phyloP scores from a whole-genome alignment of 2,329 filamentous ascomycete genomes.

The Sclerotinia spermophila region DNA sequence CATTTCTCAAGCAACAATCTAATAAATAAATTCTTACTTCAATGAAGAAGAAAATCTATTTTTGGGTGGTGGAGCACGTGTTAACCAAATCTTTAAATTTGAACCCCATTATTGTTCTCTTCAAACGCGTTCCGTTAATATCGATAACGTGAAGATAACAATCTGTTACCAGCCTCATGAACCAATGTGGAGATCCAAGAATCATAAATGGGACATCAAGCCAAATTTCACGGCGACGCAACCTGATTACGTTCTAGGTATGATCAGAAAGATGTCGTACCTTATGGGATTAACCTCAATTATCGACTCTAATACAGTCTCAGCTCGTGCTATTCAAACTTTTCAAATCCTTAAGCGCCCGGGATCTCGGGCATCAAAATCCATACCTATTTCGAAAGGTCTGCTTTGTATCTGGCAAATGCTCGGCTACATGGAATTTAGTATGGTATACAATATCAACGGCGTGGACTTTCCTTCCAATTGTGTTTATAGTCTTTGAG shows the following conservation, averaged over 20 bases:
- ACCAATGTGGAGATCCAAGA: neutral
- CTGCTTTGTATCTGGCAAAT: neutral
- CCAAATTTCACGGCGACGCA: neutral
- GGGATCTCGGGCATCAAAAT: neutral
- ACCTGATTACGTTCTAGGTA: neutral
- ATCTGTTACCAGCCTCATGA: neutral
- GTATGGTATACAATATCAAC: no score
- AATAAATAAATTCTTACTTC: neutral
- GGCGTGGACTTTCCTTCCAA: neutral
- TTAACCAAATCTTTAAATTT: neutral
- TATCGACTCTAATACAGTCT: neutral
- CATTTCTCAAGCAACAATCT: neutral
- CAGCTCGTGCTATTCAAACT: neutral
- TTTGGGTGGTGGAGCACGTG: neutral
- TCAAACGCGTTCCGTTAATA: neutral
- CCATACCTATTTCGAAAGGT: neutral
- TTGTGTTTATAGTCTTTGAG: no score
- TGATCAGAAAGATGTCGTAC: neutral
- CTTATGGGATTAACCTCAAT: neutral
- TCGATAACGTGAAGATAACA: neutral
- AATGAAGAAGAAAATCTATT: neutral
- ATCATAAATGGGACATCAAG: neutral
- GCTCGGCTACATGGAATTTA: no score
- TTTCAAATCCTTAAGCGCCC: neutral
- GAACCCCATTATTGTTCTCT: neutral